Evolutionary conservation across 2,329 filamentous ascomycete species (phyloP).

Genomic region (Fusarium acutatum): DNA sequence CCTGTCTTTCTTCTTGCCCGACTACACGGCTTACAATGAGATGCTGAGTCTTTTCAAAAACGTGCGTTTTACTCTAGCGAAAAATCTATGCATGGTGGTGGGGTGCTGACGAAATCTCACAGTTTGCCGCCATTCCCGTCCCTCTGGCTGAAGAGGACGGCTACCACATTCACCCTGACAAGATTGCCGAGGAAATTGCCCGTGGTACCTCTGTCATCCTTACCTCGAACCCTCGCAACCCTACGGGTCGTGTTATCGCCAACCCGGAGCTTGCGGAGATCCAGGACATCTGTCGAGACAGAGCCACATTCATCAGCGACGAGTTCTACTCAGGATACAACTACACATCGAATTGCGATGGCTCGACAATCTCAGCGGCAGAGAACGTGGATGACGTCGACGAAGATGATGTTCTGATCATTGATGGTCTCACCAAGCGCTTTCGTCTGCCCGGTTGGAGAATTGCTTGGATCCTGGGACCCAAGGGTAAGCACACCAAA

Average conservation of each 20-base stretch:
- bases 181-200: constrained; percentile 90
- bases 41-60: constrained; percentile 97
- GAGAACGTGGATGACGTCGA: constrained; percentile 87
- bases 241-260: constrained; percentile 86
- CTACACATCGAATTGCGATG: constrained; percentile 88
- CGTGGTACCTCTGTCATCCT: constrained; percentile 88
- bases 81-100: not conserved
- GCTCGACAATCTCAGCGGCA: constrained; percentile 76
- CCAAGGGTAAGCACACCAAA: constrained; percentile 65
- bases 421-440: constrained; percentile 95
- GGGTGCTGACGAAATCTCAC: not conserved
- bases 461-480: constrained; percentile 94
- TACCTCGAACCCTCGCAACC: constrained; percentile 95
- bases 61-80: constrained; percentile 40
- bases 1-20: constrained; percentile 91
- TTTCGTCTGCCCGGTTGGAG: constrained; percentile 97
- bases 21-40: constrained; percentile 98
- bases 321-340: constrained; percentile 98
- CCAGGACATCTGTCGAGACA: constrained; percentile 89
- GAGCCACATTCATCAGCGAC: constrained; percentile 92
- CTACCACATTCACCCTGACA: constrained; percentile 93
- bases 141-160: constrained; percentile 85
- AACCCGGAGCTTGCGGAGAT: constrained; percentile 89
- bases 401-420: constrained; percentile 89
- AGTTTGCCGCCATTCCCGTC: constrained; percentile 83